Base-by-base conservation (phyloP, 345 rosid genomes). In the Hibiscus trionum region DNA sequence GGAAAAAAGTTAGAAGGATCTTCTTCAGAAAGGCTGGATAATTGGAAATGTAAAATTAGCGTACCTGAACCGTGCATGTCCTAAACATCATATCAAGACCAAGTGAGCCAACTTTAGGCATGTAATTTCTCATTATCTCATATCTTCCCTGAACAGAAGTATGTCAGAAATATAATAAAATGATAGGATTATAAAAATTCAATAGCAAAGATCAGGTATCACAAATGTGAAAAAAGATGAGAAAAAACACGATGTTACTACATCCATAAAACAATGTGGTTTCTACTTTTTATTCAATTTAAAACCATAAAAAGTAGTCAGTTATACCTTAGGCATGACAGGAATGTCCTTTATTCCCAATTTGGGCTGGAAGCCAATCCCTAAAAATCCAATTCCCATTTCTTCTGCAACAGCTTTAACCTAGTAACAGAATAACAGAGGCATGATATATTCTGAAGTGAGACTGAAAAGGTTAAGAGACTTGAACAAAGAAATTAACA, bases 61-160 rank as follows among this genome's bases (percentile, higher is more conserved):
- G 75, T 69, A 93, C 99, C 94, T 95, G 99, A 84, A 93, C 98
- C 29, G 99, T 95, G 79, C 98, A 95, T 1, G 98, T 95, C 78
- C 99, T 84, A 58, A 95, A 92, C 99, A 95, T 95, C 99, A 93
- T 95, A 81, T 95, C 97, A 83, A 93, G 91, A 72, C 99, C 99
- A 59, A 93, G 90, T 21, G 94, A 66, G 58, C 99, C 98, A 72
- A 95, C 99, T 85, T 95, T 93, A 5, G 97, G 97, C 99, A 95
- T 95, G 89, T 95, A 95, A 76, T 93, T 90, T 88, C 86, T 87
- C 98, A 93, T 95, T 75, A 95, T 95, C 68, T 90, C 88, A 75
- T 95, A 95, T 80, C 99, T 93, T 84, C 98, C 99, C 99, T 95
- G 91, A 82, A 66, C 76, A 73, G 71, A 76, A 78, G 72, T 9